phyloP scores from a whole-genome alignment of 306 rosid species.

The Medicago truncatula region DNA sequence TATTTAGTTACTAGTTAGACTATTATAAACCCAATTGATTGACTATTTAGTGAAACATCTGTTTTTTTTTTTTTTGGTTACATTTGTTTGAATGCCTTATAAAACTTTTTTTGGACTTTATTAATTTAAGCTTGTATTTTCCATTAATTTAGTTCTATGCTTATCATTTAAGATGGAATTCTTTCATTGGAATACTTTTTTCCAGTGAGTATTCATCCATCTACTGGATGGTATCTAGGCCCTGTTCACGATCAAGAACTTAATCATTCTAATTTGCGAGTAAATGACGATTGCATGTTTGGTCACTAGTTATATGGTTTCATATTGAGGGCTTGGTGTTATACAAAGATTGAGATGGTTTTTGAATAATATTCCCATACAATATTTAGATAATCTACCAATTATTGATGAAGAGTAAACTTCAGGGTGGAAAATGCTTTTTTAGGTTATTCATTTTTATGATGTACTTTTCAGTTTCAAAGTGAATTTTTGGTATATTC shows the following conservation, averaged over 20 bases:
- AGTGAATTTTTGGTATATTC: neutral
- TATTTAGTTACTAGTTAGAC: slow-evolving; percentile 17
- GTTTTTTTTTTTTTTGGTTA: too few species aligned
- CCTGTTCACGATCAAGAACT: neutral
- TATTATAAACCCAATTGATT: neutral
- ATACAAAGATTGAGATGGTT: slow-evolving; percentile 25
- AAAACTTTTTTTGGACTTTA: slow-evolving; percentile 2
- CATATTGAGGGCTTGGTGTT: neutral
- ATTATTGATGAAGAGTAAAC: slow-evolving; percentile 12
- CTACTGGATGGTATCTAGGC: neutral
- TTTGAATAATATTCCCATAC: slow-evolving; percentile 1
- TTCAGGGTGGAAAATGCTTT: slow-evolving; percentile 14
- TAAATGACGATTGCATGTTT: slow-evolving; percentile 18
- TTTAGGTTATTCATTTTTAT: slow-evolving; percentile 13
- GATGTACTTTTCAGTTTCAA: slow-evolving; percentile 8
- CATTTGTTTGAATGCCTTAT: neutral
- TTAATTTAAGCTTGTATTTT: neutral
- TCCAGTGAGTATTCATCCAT: neutral
- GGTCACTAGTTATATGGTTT: neutral
- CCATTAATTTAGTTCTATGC: neutral
- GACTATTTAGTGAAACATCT: slow-evolving; percentile 16
- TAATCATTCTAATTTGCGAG: neutral
- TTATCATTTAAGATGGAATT: slow-evolving; percentile 7
- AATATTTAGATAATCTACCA: slow-evolving; percentile 13
- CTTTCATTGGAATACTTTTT: slow-evolving; percentile 24